Conservation (phyloP, 805 yeast species). For the Candida namnaoensis region DNA sequence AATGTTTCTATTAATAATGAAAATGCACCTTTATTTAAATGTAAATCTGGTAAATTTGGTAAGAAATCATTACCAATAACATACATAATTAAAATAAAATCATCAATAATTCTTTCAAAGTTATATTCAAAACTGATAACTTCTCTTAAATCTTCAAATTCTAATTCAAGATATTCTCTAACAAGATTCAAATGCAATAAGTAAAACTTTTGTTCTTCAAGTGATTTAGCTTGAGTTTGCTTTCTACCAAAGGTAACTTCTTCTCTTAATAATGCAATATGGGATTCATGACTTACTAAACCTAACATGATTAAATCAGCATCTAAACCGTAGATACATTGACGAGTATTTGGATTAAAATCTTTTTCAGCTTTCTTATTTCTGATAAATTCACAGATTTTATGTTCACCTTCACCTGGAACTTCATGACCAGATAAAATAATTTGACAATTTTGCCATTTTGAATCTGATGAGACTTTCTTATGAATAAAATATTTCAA, state of each 20-base stretch:
- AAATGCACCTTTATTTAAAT: conserved; percentile 91
- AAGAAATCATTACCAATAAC: conserved; percentile 97
- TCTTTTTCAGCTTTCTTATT: conserved; percentile 62
- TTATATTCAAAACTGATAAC: conserved; percentile 57
- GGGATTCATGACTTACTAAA: conserved; percentile 89
- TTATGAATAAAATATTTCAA: conserved; percentile 83
- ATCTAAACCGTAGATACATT: conserved; percentile 92
- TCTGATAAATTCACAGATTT: conserved; percentile 89
- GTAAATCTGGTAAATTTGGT: conserved; percentile 91
- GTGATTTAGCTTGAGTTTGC: conserved; percentile 30
- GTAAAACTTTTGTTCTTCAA: conserved; percentile 74
- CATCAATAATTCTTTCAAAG: conserved; percentile 88
- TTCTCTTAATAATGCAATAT: conserved; percentile 87
- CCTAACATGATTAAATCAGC: conserved; percentile 96
- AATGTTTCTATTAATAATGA: conserved; percentile 87
- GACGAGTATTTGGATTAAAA: conserved; percentile 76
- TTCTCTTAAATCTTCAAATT: conserved; percentile 64
- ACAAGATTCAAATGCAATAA: conserved; percentile 79
- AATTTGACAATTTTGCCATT: conserved; percentile 75
- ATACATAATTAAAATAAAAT: conserved; percentile 83
- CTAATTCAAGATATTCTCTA: conserved; percentile 85
- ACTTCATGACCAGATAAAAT: conserved; percentile 90
- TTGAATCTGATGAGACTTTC: conserved; percentile 77
- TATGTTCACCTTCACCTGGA: conserved; percentile 98
- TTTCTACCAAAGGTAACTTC: conserved; percentile 81